These are phyloP conservation scores for Debaryomyces sp. DNA, from an alignment of 1,139 yeast species.

Conservation along the genomic window DNA sequence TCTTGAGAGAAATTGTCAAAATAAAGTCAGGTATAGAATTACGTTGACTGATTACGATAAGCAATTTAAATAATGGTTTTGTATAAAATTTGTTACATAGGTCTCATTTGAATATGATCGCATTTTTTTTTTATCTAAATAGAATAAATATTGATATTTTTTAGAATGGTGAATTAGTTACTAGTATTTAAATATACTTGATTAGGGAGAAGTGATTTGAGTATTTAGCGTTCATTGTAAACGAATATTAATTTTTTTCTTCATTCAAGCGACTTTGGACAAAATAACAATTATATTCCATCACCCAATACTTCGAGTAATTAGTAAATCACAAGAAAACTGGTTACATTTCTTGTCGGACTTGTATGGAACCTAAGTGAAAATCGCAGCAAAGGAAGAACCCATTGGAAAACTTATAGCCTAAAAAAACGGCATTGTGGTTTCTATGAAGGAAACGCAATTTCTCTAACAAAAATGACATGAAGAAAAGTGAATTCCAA, in stretches of 20 bases:
- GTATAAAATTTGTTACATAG: neutral
- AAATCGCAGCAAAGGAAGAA: constrained; percentile 16
- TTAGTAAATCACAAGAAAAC: constrained; percentile 14
- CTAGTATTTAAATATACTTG: too few relatives aligned
- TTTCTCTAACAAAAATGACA: constrained; percentile 27
- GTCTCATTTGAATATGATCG: neutral
- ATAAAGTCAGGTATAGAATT: constrained; percentile 66
- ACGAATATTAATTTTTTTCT: too few relatives aligned
- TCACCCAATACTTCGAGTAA: neutral
- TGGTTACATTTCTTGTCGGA: constrained; percentile 9
- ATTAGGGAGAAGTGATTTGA: too few relatives aligned
- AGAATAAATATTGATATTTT: too few relatives aligned
- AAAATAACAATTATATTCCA: constrained; percentile 32
- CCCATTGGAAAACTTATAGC: constrained; percentile 20
- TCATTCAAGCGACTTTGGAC: constrained; percentile 24
- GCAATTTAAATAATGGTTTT: constrained; percentile 2
- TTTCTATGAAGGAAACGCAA: constrained; percentile 20
- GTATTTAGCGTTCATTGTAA: too few relatives aligned
- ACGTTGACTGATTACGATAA: constrained; percentile 60
- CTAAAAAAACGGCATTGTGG: constrained; percentile 18
- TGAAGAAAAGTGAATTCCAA: constrained; percentile 28
- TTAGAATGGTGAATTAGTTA: too few relatives aligned
- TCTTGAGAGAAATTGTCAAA: constrained; percentile 46
- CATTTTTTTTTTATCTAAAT: too few relatives aligned
- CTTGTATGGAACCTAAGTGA: constrained; percentile 15